phyloP scores from a whole-genome alignment of 2,329 filamentous ascomycete genomes.

The Fusarium nisikadoi region DNA sequence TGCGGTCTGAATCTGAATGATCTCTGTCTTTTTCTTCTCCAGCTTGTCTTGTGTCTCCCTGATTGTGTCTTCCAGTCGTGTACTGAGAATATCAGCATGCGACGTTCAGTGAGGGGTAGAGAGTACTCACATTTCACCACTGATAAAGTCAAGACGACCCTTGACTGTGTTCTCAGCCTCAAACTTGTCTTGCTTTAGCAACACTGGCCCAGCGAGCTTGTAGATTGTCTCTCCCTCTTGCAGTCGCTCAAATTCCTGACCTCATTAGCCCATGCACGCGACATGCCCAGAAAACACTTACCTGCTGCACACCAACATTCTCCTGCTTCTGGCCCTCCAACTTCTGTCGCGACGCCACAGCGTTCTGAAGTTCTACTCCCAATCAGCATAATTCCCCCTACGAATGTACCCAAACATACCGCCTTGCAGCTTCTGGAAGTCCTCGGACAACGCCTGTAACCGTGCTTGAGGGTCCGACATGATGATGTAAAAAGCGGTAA shows the following conservation, averaged over 20 bases:
- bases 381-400: slow-evolving; percentile 14
- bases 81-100: slow-evolving; percentile 42
- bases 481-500: slow-evolving; percentile 6
- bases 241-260: slow-evolving; percentile 82
- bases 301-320: slow-evolving; percentile 87
- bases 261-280: slow-evolving; percentile 23
- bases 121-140: slow-evolving; percentile 83
- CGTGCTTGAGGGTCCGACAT: slow-evolving; percentile 81
- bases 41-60: slow-evolving; percentile 66
- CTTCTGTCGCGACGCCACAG: slow-evolving; percentile 84
- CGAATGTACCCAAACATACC: slow-evolving; percentile 60
- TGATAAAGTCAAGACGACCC: slow-evolving; percentile 89
- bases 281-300: slow-evolving; percentile 47
- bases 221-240: slow-evolving; percentile 89
- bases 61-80: slow-evolving; percentile 62
- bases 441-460: slow-evolving; percentile 85
- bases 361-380: slow-evolving; percentile 76
- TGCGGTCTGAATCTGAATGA: slow-evolving; percentile 64
- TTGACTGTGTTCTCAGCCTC: slow-evolving; percentile 94
- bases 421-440: slow-evolving; percentile 87
- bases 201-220: slow-evolving; percentile 91
- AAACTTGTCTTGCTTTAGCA: slow-evolving; percentile 92
- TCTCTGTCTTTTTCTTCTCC: slow-evolving; percentile 69
- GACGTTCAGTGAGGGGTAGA: neutral
- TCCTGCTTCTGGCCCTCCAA: slow-evolving; percentile 95